Evolutionary conservation across 495 filamentous ascomycete species (phyloP).

Genomic region (Pseudomonodictys pantanalensis): DNA sequence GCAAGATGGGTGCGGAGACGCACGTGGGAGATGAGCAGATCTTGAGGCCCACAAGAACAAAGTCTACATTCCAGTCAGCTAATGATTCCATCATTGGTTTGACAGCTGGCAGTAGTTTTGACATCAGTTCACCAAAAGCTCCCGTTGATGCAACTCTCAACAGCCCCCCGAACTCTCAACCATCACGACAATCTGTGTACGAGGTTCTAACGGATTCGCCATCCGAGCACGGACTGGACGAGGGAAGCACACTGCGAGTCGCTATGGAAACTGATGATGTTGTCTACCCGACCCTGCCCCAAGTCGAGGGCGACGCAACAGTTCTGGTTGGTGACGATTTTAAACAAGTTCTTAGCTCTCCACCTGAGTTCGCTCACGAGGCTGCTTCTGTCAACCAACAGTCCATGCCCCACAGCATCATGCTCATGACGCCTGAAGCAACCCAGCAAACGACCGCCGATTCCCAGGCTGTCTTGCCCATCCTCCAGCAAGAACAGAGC

Average conservation of each 20-base stretch:
- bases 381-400: slow-evolving; percentile 9
- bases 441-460: slow-evolving; percentile 18
- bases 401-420: slow-evolving; percentile 15
- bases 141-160: background rate
- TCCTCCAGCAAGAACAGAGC: slow-evolving; percentile 14
- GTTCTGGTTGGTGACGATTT: background rate
- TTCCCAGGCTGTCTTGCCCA: slow-evolving; percentile 6
- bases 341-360: background rate
- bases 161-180: background rate
- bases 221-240: background rate
- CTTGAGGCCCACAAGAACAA: too few species aligned
- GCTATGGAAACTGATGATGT: background rate
- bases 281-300: background rate
- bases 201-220: background rate
- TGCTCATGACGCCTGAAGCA: slow-evolving; percentile 32
- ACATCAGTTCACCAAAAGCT: too few species aligned
- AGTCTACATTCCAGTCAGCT: too few species aligned
- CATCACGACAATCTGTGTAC: background rate
- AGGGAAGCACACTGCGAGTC: background rate
- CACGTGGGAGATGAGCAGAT: too few species aligned
- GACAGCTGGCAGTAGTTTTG: too few species aligned
- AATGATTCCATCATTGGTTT: too few species aligned
- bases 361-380: background rate
- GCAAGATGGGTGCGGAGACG: too few species aligned
- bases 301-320: too few species aligned